A percentile compares a stretch with the other conserved stretches of the same genome.
Evolutionary conservation across 495 filamentous ascomycete genomes (phyloP).

Genomic region (Aspergillus olivimuriae): DNA sequence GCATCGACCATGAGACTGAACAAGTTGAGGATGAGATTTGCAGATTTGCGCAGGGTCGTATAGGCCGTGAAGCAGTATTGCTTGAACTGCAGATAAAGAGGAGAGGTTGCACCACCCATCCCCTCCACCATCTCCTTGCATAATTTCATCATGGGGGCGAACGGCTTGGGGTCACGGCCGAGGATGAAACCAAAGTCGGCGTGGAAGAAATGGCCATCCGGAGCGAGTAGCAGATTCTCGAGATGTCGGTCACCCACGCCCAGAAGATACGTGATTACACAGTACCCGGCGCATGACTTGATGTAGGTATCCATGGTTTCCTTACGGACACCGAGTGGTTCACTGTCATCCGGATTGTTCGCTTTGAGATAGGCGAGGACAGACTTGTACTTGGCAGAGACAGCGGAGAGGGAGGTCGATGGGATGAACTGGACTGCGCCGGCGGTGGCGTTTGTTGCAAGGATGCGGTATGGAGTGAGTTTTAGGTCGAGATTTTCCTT

Average conservation of each 20-base stretch:
- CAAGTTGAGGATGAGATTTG: conserved; percentile 88
- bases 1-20: conserved; percentile 97
- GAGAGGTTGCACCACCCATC: conserved; percentile 79
- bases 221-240: conserved; percentile 88
- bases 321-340: conserved; percentile 80
- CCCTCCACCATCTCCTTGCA: conserved; percentile 98
- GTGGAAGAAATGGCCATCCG: conserved; percentile 94
- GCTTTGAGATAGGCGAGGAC: conserved; percentile 80
- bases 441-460: conserved; percentile 83
- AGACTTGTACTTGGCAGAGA: conserved; percentile 74
- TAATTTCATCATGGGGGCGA: conserved; percentile 94
- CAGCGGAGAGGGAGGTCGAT: conserved; percentile 73
- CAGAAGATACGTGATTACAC: conserved; percentile 98
- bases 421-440: conserved; percentile 91
- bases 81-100: conserved; percentile 81
- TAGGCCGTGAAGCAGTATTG: conserved; percentile 96
- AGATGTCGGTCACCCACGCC: conserved; percentile 95
- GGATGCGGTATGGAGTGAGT: conserved; percentile 89
- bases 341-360: conserved; percentile 82
- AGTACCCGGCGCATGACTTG: conserved; percentile 95
- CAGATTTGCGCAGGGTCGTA: conserved; percentile 79
- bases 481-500: conserved; percentile 98
- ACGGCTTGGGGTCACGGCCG: conserved; percentile 94
- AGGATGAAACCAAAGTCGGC: conserved; percentile 98
- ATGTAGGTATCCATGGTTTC: conserved; percentile 94